These are phyloP conservation scores for Tirmania nivea DNA, from an alignment of 495 filamentous ascomycete genomes.

Conservation along the genomic window DNA sequence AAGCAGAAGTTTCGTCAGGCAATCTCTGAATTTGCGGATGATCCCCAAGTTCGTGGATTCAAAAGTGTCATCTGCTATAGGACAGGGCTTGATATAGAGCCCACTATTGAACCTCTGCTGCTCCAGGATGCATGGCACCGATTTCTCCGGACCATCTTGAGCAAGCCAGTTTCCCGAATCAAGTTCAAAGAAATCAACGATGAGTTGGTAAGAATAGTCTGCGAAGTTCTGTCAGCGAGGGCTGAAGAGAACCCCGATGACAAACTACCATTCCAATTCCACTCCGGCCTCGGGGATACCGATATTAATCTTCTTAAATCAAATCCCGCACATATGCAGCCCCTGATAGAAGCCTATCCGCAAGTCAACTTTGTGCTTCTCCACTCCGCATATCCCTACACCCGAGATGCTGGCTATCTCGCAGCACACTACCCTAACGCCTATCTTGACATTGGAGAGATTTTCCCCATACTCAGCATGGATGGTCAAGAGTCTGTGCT, in stretches of 20 bases:
- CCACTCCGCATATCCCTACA: conserved; percentile 71
- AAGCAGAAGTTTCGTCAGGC: neutral
- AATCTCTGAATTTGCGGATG: conserved; percentile 13
- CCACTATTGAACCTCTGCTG: conserved; percentile 10
- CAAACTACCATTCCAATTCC: conserved; percentile 49
- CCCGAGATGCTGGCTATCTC: conserved; percentile 60
- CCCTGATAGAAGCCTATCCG: conserved; percentile 46
- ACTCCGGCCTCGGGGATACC: conserved; percentile 70
- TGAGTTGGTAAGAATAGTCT: conserved; percentile 38
- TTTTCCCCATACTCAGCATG: conserved; percentile 63
- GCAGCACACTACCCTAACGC: conserved; percentile 61
- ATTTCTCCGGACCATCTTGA: conserved; percentile 16
- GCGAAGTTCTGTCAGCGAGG: conserved; percentile 27
- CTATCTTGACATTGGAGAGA: conserved; percentile 68
- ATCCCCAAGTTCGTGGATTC: conserved; percentile 58
- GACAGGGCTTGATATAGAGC: conserved; percentile 41
- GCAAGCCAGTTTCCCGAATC: conserved; percentile 27
- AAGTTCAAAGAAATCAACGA: conserved; percentile 42
- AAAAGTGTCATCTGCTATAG: conserved; percentile 74
- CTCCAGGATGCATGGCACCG: conserved; percentile 14
- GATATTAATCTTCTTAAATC: conserved; percentile 49
- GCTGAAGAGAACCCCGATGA: conserved; percentile 9
- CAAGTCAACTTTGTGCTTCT: conserved; percentile 56
- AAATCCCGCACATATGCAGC: conserved; percentile 58
- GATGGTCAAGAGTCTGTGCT: conserved; percentile 58